These are phyloP conservation scores for Colletotrichum graminicola DNA, from an alignment of 2,329 filamentous ascomycete genomes.

Conservation along the genomic window DNA sequence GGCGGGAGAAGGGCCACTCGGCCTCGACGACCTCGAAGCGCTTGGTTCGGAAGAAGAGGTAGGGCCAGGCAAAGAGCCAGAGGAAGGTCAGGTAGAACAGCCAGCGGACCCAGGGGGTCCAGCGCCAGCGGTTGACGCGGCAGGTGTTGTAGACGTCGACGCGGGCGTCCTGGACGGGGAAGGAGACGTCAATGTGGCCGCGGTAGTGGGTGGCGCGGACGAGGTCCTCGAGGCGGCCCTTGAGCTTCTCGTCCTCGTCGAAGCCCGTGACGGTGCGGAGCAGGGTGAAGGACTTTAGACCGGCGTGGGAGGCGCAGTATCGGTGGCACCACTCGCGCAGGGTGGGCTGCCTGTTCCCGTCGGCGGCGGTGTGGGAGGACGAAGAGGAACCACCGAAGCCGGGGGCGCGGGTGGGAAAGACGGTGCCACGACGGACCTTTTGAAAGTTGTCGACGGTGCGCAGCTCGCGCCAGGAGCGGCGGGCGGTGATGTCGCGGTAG, in stretches of 20 bases:
- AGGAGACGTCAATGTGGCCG: constrained; percentile 69
- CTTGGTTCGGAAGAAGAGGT: constrained; percentile 75
- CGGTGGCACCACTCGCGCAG: constrained; percentile 73
- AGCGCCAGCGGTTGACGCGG: constrained; percentile 73
- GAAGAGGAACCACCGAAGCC: constrained; percentile 51
- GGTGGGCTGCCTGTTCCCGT: constrained; percentile 23
- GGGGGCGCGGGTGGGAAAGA: constrained; percentile 65
- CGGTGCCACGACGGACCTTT: constrained; percentile 74
- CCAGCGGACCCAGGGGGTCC: constrained; percentile 72
- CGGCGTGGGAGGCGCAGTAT: constrained; percentile 70
- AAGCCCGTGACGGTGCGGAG: constrained; percentile 69
- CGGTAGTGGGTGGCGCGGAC: constrained; percentile 76
- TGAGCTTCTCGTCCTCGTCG: constrained; percentile 65
- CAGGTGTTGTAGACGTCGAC: constrained; percentile 75
- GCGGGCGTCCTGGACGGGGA: constrained; percentile 68
- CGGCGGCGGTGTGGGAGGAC: constrained; percentile 20
- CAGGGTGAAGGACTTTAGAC: constrained; percentile 69
- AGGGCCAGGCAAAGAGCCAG: constrained; percentile 79
- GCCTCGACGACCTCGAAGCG: constrained; percentile 73
- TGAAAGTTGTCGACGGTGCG: constrained; percentile 68
- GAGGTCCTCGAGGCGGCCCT: constrained; percentile 64
- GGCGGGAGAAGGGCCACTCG: constrained; percentile 69
- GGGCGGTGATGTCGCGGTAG: constrained; percentile 58
- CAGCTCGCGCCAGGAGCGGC: constrained; percentile 58
- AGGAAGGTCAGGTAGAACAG: constrained; percentile 76